Evolutionary conservation across 2,329 filamentous ascomycete genomes (phyloP), one percentile per base, ranked within the genome.

Genomic region (Fusarium tuaranense): DNA sequence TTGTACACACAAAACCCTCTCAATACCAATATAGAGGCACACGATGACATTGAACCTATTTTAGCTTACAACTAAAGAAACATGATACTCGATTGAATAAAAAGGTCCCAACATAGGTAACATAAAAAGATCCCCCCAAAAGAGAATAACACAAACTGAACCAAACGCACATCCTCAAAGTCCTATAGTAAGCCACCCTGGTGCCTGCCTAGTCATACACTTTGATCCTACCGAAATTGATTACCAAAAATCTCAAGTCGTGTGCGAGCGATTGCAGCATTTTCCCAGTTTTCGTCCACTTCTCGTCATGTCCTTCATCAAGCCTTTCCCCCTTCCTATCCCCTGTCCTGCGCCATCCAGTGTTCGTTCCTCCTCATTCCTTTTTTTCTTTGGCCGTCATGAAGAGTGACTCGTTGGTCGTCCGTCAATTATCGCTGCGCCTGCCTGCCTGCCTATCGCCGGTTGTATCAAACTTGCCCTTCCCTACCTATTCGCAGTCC

Each of bases 181-280:
- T 55, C 62, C 57, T 39, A 60, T 72, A 69, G 65, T 55, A 75
- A 55, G 68, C 74, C 67, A 55, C 69, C 73, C 71, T 70, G 55
- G 63, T 78, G 51, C 27, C 51, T 78, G 18, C 51, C 51, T 55
- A 77, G 77, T 77, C 72, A 62, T 80, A 76, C 78, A 79, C 72
- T 78, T 63, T 78, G 72, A 74, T 80, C 78, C 63, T 75, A 79
- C 51, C 27, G 27, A 32, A 32, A 46, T 46, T 25, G 22, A 55
- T 77, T 27, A 78, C 76, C 75, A 69, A 74, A 77, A 34, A 65
- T 67, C 60, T 61, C 58, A 63, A 67, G 58, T 63, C 60, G 61
- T 65, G 67, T 68, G 69, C 64, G 66, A 46, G 71, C 55, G 66
- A 46, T 72, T 55, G 51, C 72, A 70, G 67, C 70, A 51, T 71